Evolutionary conservation across 495 filamentous ascomycete genomes (phyloP).

Genomic region (Podospora comata): DNA sequence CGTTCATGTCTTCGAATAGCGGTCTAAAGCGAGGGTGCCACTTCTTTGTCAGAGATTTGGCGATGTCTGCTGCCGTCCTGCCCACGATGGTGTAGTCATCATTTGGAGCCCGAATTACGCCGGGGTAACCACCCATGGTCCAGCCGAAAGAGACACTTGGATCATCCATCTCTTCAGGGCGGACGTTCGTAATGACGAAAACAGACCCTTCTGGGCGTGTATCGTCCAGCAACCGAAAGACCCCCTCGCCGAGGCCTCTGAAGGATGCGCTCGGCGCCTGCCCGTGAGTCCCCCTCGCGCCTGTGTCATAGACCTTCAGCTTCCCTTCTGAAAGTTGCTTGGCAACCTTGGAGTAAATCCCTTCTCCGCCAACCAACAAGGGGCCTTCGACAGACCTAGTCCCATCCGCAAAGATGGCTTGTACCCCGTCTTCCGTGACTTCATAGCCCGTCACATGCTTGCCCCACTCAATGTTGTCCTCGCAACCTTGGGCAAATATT

Average conservation of each 20-base stretch:
- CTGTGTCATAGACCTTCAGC: constrained; percentile 53
- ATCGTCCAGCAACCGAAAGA: constrained; percentile 44
- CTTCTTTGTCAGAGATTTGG: constrained; percentile 43
- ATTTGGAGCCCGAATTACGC: constrained; percentile 48
- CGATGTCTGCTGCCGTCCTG: constrained; percentile 47
- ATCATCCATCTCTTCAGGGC: constrained; percentile 53
- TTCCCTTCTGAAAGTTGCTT: constrained; percentile 48
- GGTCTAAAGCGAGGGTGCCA: constrained; percentile 51
- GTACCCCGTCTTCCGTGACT: constrained; percentile 43
- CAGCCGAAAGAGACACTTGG: constrained; percentile 52
- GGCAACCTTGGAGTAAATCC: constrained; percentile 50
- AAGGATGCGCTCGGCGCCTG: constrained; percentile 53
- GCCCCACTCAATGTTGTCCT: constrained; percentile 45
- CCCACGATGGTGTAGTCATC: constrained; percentile 52
- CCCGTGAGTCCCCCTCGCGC: constrained; percentile 54
- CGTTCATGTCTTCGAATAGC: constrained; percentile 50
- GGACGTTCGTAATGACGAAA: constrained; percentile 55
- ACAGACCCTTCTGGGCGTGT: constrained; percentile 37
- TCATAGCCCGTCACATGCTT: constrained; percentile 49
- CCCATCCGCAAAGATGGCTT: constrained; percentile 48
- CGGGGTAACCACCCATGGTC: constrained; percentile 53
- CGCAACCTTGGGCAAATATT: constrained; percentile 47
- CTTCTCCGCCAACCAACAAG: constrained; percentile 51
- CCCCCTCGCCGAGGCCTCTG: constrained; percentile 53
- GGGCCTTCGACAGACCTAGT: constrained; percentile 48